Percentiles rank a stretch among this genome's conserved stretches.
These are phyloP conservation scores for Pseudogymnoascus sp. DNA, from an alignment of 2,329 filamentous ascomycete species.

Conservation along the genomic window DNA sequence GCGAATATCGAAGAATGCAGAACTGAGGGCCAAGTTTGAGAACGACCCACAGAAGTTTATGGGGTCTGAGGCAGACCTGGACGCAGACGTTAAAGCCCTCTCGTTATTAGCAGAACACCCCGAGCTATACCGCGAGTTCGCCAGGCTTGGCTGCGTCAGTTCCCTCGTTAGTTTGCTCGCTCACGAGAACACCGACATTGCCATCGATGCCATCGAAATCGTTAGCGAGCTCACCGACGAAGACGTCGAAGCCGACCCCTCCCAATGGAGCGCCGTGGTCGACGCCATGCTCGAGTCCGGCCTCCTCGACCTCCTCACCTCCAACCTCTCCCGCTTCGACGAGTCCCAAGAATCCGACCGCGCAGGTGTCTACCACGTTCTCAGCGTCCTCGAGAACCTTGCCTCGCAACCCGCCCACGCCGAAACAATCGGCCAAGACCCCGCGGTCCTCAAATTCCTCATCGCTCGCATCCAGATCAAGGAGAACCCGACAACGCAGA, in stretches of 20 bases:
- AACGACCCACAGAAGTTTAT: conserved; percentile 76
- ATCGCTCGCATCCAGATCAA: conserved; percentile 62
- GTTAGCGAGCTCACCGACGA: conserved; percentile 89
- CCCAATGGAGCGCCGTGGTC: conserved; percentile 74
- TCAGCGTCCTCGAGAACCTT: conserved; percentile 79
- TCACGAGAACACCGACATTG: conserved; percentile 96
- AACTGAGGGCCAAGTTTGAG: conserved; percentile 80
- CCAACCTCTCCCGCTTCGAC: conserved; percentile 72
- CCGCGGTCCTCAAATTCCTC: conserved; percentile 67
- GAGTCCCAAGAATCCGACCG: conserved; percentile 70
- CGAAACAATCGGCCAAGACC: conserved; percentile 64
- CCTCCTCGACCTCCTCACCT: conserved; percentile 64
- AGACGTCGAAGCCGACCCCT: conserved; percentile 73
- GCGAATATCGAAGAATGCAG: conserved; percentile 83
- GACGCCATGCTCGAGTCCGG: conserved; percentile 61
- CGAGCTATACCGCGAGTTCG: conserved; percentile 74
- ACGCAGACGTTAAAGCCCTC: conserved; percentile 77
- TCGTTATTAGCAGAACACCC: conserved; percentile 84
- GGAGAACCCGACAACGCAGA: conserved; percentile 69
- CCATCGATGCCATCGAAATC: conserved; percentile 83
- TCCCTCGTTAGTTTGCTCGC: conserved; percentile 76
- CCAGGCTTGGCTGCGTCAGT: conserved; percentile 62
- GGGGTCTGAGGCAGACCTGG: conserved; percentile 78
- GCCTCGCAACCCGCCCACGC: conserved; percentile 63
- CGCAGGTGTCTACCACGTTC: conserved; percentile 76